Evolutionary conservation across 2,329 filamentous ascomycete species (phyloP), one percentile per base, ranked within the genome.

Genomic region (Cladophialophora carrionii): DNA sequence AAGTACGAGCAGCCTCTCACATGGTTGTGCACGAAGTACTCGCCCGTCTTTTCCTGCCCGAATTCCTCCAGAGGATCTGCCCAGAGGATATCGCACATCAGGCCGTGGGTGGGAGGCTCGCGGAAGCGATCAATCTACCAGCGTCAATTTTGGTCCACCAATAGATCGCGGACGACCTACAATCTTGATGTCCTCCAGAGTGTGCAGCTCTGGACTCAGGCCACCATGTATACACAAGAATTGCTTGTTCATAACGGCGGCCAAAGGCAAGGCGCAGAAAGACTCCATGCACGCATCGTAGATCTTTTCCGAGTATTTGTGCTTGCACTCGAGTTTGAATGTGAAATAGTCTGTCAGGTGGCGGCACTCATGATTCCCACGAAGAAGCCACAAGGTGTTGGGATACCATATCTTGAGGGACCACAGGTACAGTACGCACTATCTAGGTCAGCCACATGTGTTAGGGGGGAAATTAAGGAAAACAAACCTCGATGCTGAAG

Each of bases 41-140:
- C 95, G 69, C 91, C 94, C 0, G 93, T 96, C 83, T 98, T 99
- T 81, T 99, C 95, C 79, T 98, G 94, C 2, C 95, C 95, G 78
- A 99, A 99, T 76, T 99, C 95, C 77, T 99, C 95, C 34, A 99
- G 85, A 53, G 95, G 95, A 76, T 99, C 95, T 54, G 95, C 95
- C 95, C 95, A 99, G 29, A 99, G 89, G 68, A 99, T 96, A 76
- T 99, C 95, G 80, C 95, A 99, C 95, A 99, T 99, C 72, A 99
- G 83, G 57, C 95, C 95, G 75, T 98, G 94, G 2, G 95, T 99
- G 3, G 95, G 95, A 53, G 95, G 95, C 79, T 99, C 95, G 66
- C 93, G 88, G 86, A 99, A 99, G 66, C 95, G 92, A 78, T 99
- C 94, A 78, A 99, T 96, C 90, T 96, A 61, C 55, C 34, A 48